These are phyloP conservation scores for Aspergillus candidus DNA, from an alignment of 2,329 filamentous ascomycete genomes.

Conservation along the genomic window DNA sequence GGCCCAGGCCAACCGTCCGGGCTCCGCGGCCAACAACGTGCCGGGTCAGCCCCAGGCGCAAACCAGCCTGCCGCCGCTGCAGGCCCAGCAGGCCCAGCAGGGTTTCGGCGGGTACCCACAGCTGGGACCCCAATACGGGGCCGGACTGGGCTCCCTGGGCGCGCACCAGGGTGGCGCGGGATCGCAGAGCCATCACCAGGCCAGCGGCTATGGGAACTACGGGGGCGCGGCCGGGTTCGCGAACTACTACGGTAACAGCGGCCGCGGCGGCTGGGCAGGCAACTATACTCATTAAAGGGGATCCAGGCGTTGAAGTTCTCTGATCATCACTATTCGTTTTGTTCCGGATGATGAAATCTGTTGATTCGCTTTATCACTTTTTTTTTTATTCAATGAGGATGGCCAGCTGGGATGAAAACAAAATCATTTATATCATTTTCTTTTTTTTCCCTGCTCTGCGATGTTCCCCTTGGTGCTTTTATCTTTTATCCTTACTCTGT, in stretches of 20 bases:
- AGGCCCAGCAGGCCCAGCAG: slow-evolving; percentile 49
- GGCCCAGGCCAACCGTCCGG: slow-evolving; percentile 57
- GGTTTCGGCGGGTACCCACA: slow-evolving; percentile 53
- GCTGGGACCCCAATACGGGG: slow-evolving; percentile 49
- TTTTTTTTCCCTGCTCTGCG: slow-evolving; percentile 2
- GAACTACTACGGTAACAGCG: slow-evolving; percentile 41
- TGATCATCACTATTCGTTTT: slow-evolving; percentile 11
- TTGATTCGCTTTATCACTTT: slow-evolving; percentile 21
- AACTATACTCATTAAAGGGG: slow-evolving; percentile 41
- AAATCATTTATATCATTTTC: slow-evolving; percentile 14
- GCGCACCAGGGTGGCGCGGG: slow-evolving; percentile 36
- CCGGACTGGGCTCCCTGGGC: slow-evolving; percentile 39
- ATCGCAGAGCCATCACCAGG: slow-evolving; percentile 38
- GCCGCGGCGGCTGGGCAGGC: slow-evolving; percentile 42
- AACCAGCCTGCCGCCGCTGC: slow-evolving; percentile 49
- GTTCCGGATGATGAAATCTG: slow-evolving; percentile 23
- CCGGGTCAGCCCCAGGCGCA: slow-evolving; percentile 47
- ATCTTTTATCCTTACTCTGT: slow-evolving; percentile 1
- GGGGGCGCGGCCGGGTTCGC: slow-evolving; percentile 33
- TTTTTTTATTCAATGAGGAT: slow-evolving; percentile 8
- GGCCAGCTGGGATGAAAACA: slow-evolving; percentile 11
- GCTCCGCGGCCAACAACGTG: slow-evolving; percentile 56
- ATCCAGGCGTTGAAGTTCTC: slow-evolving; percentile 19
- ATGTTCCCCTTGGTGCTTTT: background rate
- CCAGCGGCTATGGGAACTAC: slow-evolving; percentile 39